Base-by-base conservation (phyloP, 352 stramenopile genomes). In the Aphanomyces cochlioides region DNA sequence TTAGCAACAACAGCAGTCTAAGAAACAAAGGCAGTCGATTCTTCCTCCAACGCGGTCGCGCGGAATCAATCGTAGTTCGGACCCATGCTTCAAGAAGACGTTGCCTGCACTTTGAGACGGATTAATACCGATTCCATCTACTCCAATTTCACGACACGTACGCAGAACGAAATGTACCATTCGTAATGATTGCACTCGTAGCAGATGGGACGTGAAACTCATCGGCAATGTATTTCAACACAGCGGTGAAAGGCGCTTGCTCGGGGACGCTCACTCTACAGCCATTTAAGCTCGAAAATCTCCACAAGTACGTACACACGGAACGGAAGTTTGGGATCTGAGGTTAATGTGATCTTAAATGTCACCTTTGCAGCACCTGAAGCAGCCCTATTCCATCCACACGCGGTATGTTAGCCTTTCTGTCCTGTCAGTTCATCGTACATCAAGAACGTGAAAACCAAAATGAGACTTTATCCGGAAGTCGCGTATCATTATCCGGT, bases 141-240 rank as follows among this genome's bases (percentile, higher is more conserved):
- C 67, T 3, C 19, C 17, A 38, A 38, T 64, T 34, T 7, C 65
- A 45, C 41, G 70, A 37, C 41, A 7, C 28, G 3, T 10, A 43
- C n/a, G 17, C 0, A 12, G 1, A 47, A 56, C 5, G 10, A 7
- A n/a, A 67, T 58, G 8, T 77, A 91, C 85, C 86, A 69, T 90
- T 90, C 48, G 87, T 95, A 75, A 95, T 93, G 67, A 95, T 93
- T n/a, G 87, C 87, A 66, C 87, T 95, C 28, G 87, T 95, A 15
- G 79, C 78, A 21, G 85, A 79, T 50, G 85, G 83, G 48, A 95
- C 87, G 67, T 87, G 77, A 72, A 95, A 95, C 84, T 93, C 85
- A 60, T 95, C 85, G 7, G 87, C 87, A 19, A 90, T 84, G 60
- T 92, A 95, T 67, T 95, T 93, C 56, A 95, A 77, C 58, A 95